Percentiles rank a stretch among this genome's conserved stretches.
phyloP scores from a whole-genome alignment of 345 rosid species.

The Eucalyptus tenuipes region DNA sequence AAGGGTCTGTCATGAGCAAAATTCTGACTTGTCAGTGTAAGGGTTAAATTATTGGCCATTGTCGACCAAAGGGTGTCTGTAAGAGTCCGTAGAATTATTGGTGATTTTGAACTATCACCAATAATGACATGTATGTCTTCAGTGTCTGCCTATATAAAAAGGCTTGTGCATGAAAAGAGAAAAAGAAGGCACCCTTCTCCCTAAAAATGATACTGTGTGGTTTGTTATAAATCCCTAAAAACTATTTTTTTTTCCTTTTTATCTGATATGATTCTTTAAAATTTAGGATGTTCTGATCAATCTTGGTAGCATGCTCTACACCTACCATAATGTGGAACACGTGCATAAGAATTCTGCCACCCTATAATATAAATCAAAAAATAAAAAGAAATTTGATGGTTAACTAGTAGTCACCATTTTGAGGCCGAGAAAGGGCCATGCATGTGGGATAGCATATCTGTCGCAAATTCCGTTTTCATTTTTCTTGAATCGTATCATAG shows the following conservation, averaged over 20 bases:
- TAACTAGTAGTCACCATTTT: rapidly evolving
- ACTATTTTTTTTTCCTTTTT: no score
- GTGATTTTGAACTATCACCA: background rate
- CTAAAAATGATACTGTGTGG: no score
- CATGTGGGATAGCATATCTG: rapidly evolving
- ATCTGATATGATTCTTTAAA: background rate
- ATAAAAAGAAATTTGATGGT: no score
- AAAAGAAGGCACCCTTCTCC: background rate
- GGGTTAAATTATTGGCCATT: background rate
- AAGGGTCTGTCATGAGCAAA: background rate
- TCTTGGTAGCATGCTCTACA: no score
- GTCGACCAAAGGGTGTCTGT: rapidly evolving
- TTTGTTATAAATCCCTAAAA: no score
- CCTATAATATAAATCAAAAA: background rate
- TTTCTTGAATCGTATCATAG: rapidly evolving
- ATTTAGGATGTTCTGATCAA: rapidly evolving
- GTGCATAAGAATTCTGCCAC: background rate
- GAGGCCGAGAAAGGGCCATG: background rate
- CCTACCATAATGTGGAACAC: rapidly evolving
- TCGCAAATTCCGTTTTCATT: rapidly evolving
- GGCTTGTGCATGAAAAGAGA: background rate
- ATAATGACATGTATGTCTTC: no score
- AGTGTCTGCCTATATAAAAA: no score
- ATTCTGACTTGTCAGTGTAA: no score
- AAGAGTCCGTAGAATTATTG: no score